phyloP scores from a whole-genome alignment of 2,329 filamentous ascomycete species.

The Ophiocordyceps camponoti-leonardi region DNA sequence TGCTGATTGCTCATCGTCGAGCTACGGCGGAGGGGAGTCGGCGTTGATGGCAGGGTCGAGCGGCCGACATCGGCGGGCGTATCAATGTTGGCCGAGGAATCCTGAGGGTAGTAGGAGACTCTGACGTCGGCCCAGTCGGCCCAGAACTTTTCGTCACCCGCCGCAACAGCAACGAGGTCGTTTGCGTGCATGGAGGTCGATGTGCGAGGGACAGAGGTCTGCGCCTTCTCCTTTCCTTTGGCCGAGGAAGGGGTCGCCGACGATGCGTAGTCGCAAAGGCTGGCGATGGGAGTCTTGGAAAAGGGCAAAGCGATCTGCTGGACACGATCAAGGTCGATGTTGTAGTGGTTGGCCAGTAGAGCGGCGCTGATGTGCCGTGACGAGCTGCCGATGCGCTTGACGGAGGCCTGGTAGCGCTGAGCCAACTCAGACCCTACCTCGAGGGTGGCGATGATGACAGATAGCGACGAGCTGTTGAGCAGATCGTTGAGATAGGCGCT shows the following conservation, averaged over 20 bases:
- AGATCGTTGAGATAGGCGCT: constrained; percentile 79
- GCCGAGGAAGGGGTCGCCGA: constrained; percentile 35
- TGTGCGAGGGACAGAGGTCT: constrained; percentile 22
- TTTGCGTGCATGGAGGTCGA: constrained; percentile 56
- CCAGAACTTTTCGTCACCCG: constrained; percentile 42
- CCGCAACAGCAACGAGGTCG: constrained; percentile 62
- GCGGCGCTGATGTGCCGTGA: constrained; percentile 51
- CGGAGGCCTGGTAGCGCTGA: constrained; percentile 79
- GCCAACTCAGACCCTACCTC: constrained; percentile 73
- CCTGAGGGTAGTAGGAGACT: constrained; percentile 56
- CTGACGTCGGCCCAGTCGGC: constrained; percentile 67
- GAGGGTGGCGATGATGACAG: constrained; percentile 61
- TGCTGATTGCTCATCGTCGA: constrained; percentile 33
- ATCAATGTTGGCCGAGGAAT: constrained; percentile 9
- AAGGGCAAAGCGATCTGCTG: constrained; percentile 74
- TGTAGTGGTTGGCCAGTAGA: constrained; percentile 71
- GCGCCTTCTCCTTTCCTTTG: constrained; percentile 62
- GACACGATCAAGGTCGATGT: constrained; percentile 62
- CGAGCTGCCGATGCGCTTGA: constrained; percentile 55
- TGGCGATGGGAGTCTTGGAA: constrained; percentile 47
- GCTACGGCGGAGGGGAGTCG: constrained; percentile 58
- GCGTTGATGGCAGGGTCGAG: constrained; percentile 44
- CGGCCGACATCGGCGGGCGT: constrained; percentile 10
- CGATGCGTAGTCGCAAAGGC: constrained; percentile 32
- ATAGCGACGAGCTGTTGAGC: constrained; percentile 70